phyloP scores from a whole-genome alignment of 2,329 filamentous ascomycete genomes.

The Hymenoscyphus occultus region DNA sequence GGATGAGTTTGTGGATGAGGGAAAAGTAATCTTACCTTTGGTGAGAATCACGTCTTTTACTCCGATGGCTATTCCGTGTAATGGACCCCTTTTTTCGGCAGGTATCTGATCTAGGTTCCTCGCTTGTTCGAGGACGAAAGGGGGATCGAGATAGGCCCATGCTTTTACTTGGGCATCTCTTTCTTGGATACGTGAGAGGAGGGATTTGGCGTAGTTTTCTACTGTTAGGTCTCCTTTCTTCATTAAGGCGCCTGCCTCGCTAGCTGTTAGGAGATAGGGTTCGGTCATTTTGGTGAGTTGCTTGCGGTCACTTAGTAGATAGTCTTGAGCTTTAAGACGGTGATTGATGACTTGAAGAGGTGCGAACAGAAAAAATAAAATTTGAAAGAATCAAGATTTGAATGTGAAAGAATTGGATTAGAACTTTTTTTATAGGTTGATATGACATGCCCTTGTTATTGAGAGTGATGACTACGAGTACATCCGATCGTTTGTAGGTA shows the following conservation, averaged over 20 bases:
- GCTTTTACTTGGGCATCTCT: slow-evolving; percentile 47
- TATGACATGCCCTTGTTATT: too few relatives aligned
- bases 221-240: slow-evolving; percentile 45
- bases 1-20: neutral
- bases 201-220: slow-evolving; percentile 46
- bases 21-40: slow-evolving; percentile 39
- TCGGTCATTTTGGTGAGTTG: slow-evolving; percentile 30
- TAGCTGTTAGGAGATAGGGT: slow-evolving; percentile 43
- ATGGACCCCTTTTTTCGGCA: slow-evolving; percentile 46
- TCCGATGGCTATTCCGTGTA: slow-evolving; percentile 57
- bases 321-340: neutral
- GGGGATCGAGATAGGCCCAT: slow-evolving; percentile 48
- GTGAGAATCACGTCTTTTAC: slow-evolving; percentile 61
- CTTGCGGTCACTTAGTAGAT: neutral
- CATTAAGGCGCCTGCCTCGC: slow-evolving; percentile 41
- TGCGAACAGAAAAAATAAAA: too few relatives aligned
- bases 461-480: neutral
- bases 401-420: too few relatives aligned
- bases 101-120: slow-evolving; percentile 49
- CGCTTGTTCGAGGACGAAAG: slow-evolving; percentile 49
- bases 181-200: slow-evolving; percentile 45
- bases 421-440: too few relatives aligned
- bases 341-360: too few relatives aligned
- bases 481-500: neutral
- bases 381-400: too few relatives aligned